Evolutionary conservation across 2,329 filamentous ascomycete species (phyloP).

Genomic region (Epichloe amarillans): DNA sequence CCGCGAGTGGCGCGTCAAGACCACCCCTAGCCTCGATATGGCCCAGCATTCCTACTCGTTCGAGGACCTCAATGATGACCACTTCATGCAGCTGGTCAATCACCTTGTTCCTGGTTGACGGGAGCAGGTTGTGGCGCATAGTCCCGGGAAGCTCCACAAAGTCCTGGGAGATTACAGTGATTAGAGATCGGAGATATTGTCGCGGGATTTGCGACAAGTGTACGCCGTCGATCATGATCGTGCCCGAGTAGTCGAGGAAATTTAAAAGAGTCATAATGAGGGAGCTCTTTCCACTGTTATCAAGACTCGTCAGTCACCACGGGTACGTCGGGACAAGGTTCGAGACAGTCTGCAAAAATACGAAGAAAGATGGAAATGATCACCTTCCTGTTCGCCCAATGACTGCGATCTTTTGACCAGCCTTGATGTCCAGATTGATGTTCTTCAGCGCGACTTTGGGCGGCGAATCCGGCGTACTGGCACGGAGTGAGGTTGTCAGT

Average conservation of each 20-base stretch:
- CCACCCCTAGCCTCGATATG: constrained; percentile 5
- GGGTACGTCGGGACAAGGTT: no score
- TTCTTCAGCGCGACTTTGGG: not conserved
- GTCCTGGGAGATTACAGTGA: constrained; percentile 20
- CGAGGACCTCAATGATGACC: constrained; percentile 1
- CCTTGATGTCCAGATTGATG: not conserved
- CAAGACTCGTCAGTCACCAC: not conserved
- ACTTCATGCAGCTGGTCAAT: not conserved
- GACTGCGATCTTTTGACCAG: constrained; percentile 11
- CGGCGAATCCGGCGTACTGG: not conserved
- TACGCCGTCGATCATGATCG: constrained; percentile 13
- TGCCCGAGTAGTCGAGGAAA: not conserved
- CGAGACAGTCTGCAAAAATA: not conserved
- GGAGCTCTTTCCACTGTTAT: constrained; percentile 12
- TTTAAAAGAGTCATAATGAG: not conserved
- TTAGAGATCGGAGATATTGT: constrained; percentile 13
- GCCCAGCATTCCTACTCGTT: constrained; percentile 7
- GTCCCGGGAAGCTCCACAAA: constrained; percentile 9
- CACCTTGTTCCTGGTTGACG: not conserved
- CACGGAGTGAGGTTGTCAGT: not conserved
- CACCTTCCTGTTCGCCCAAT: constrained; percentile 11
- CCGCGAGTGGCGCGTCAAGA: constrained; percentile 5
- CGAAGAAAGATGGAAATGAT: not conserved
- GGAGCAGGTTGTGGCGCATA: constrained; percentile 4
- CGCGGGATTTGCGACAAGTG: constrained; percentile 14